Base-by-base conservation (phyloP, 2,329 filamentous ascomycete genomes). In the Phyllosticta citribraziliensis region DNA sequence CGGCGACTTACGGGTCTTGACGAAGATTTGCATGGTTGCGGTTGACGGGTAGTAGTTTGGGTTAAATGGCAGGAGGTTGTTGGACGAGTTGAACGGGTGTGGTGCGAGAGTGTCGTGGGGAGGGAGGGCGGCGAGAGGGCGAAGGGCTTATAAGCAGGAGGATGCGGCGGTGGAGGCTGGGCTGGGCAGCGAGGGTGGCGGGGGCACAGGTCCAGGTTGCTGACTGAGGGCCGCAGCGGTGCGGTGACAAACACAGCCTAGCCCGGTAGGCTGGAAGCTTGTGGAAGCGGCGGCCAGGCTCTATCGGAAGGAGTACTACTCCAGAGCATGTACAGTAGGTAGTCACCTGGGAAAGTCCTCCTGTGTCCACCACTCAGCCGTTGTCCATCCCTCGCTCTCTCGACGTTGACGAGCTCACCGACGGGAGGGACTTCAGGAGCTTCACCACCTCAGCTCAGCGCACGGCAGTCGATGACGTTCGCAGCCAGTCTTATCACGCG, bases 11-110 rank as follows among this genome's bases (percentile, higher is more conserved):
- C 88, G 84, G 70, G 91, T 96, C 87, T 96, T 96, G 72, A 96
- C 92, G 79, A 96, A 97, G 83, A 97, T 96, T 84, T 96, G 92
- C 92, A 96, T 95, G 77, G 68, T 86, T 78, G 67, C n/a, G 57
- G 40, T 5, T 20, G 35, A 30, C 22, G 52, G 24, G 25, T 14
- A n/a, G 11, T 12, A 14, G 52, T 5, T 6, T 30, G 27, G 35
- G 52, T 55, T 33, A 50, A 17, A 50, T n/a, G 20, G 51, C 27
- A 35, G 60, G 30, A 56, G 62, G 51, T 64, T 64, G 64, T 57
- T 58, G 58, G 19, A 59, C 53, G 30, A 56, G 50, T 11, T 58
- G 63, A 58, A 54, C 57, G 60, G 57, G 58, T 65, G 63, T 65
- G 57, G 52, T 60, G 61, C 61, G 30, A 61, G 56, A 30, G 33